Evolutionary conservation across 2,329 filamentous ascomycete species (phyloP), one percentile per base, ranked within the genome.

Genomic region (Ophiocordyceps camponoti-rufipedis): DNA sequence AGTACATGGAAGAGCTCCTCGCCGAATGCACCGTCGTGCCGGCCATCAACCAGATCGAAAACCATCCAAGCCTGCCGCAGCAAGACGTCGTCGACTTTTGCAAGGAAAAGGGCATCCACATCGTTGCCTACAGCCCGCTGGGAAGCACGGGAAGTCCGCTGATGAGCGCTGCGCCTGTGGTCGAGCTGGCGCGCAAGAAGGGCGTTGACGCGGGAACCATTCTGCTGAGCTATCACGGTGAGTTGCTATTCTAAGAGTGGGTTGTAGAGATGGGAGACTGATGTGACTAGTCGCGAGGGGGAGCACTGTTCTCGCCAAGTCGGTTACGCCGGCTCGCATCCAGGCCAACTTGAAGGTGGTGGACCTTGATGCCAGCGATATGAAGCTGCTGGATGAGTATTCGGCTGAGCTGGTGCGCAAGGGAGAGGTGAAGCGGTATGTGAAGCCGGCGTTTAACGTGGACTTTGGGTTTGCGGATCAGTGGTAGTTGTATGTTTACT

Each of bases 401-500:
- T 72, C 73, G 0, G 62, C 65, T 23, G 62, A 67, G 32, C 58
- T 79, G 41, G 57, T 61, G 28, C 63, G 63, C 52, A 67, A 67
- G 49, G 67, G 68, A 42, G 70, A 75, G 62, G 56, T 75, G 48
- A 64, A 73, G 62, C 67, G 76, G 53, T 83, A 75, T 50, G 76
- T 84, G 32, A 82, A 79, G 58, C 80, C 80, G 51, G 72, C 78
- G 1, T 84, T 83, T 54, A 77, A 76, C 3, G 62, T 81, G 43
- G 68, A 80, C 54, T 80, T 85, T 58, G 80, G 80, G 2, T 84
- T 84, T 65, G 79, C 78, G n/a, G 80, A 84, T 57, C 80, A 80
- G 69, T 56, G 33, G 19, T 12, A 11, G 4, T 23, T 23, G 23
- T 23, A 23, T 23, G 23, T 3, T 3, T 23, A 5, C 23, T 23